Conservation (phyloP, 2,329 filamentous ascomycete species). For the Fusarium siculi region DNA sequence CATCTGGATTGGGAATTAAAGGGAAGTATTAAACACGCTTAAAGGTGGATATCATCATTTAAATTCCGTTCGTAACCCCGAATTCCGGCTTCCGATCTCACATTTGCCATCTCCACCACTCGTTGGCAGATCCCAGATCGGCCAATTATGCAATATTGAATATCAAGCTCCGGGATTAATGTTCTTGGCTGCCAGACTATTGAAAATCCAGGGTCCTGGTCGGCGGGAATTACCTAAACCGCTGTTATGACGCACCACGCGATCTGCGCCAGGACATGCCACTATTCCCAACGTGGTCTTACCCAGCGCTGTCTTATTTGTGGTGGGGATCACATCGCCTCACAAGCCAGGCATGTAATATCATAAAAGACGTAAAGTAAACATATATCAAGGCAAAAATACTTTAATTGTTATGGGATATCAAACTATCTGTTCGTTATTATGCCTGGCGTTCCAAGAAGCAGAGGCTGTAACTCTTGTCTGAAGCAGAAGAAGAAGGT, state of each 20-base stretch:
- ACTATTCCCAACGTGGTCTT: conserved; percentile 18
- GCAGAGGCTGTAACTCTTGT: conserved; percentile 60
- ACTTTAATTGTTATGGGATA: fast-evolving
- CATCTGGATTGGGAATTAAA: fast-evolving
- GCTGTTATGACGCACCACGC: background rate
- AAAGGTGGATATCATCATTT: fast-evolving
- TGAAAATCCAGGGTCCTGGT: background rate
- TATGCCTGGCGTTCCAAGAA: conserved; percentile 63
- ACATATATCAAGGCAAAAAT: fast-evolving
- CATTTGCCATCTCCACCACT: background rate
- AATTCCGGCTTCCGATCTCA: background rate
- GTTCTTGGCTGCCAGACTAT: background rate
- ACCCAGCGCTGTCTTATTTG: conserved; percentile 6
- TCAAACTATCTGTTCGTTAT: background rate
- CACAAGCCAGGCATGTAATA: background rate
- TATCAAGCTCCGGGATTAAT: fast-evolving
- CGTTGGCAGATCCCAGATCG: background rate
- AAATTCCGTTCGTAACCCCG: background rate
- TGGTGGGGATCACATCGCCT: conserved; percentile 2
- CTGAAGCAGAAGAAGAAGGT: conserved; percentile 65
- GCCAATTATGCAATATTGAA: background rate
- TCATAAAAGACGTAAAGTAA: background rate
- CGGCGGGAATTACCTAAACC: background rate
- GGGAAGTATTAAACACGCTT: fast-evolving
- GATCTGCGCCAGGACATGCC: conserved; percentile 5